Evolutionary conservation across 495 filamentous ascomycete species (phyloP).

Genomic region (Terfezia boudieri): DNA sequence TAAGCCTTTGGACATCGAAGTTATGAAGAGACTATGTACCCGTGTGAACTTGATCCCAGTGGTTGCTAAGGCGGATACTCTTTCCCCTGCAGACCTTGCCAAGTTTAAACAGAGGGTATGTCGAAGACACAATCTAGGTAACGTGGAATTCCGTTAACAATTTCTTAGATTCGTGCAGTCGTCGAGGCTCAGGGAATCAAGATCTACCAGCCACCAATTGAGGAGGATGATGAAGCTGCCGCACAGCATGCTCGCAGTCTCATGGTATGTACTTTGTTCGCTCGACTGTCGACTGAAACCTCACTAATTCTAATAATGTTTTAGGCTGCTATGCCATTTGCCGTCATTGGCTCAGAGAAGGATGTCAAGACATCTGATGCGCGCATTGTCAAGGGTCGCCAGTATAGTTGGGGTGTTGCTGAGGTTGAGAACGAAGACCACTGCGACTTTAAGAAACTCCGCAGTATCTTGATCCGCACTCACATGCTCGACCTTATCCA

Average conservation of each 20-base stretch:
- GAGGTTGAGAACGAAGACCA: conserved; percentile 99
- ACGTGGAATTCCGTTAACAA: neutral
- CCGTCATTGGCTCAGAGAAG: conserved; percentile 96
- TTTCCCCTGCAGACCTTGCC: conserved; percentile 74
- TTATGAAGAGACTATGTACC: conserved; percentile 96
- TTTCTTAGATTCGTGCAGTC: conserved; percentile 60
- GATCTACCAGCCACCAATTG: conserved; percentile 91
- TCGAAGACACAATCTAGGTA: neutral
- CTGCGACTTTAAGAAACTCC: conserved; percentile 99
- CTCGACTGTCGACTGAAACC: too few relatives aligned
- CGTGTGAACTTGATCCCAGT: conserved; percentile 96
- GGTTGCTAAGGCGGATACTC: conserved; percentile 91
- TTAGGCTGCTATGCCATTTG: conserved; percentile 79
- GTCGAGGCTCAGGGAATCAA: conserved; percentile 97
- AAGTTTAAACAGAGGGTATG: conserved; percentile 80
- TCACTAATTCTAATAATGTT: neutral
- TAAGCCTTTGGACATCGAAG: conserved; percentile 97
- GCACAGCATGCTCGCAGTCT: conserved; percentile 80
- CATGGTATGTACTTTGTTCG: conserved; percentile 26
- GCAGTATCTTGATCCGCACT: conserved; percentile 95
- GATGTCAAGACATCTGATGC: conserved; percentile 91
- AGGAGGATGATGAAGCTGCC: conserved; percentile 94
- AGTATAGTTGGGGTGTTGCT: conserved; percentile 97
- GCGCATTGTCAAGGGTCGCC: conserved; percentile 91
- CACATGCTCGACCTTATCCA: conserved; percentile 99